These are phyloP conservation scores for Termitomyces sp. DNA, from an alignment of 768 basidiomycete species.

Conservation along the genomic window DNA sequence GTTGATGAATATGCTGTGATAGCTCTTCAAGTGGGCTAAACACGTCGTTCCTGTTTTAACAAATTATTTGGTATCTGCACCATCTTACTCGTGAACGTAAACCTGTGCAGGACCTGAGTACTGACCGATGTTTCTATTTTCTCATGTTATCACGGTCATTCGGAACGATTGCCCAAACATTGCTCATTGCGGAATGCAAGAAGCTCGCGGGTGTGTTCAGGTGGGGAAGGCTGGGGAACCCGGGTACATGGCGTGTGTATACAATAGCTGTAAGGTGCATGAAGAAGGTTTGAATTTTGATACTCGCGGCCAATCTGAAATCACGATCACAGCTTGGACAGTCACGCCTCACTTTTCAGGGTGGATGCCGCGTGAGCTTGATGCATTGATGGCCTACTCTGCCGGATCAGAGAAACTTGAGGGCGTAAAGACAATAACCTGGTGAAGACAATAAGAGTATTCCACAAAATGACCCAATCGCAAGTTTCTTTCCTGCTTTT, in stretches of 20 bases:
- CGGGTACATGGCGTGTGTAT: not conserved
- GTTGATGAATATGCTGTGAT: not conserved
- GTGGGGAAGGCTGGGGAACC: not conserved
- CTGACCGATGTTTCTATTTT: not conserved
- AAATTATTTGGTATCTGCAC: not conserved
- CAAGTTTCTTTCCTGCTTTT: slow-evolving; percentile 10
- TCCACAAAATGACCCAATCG: slow-evolving; percentile 19
- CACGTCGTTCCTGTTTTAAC: too few species aligned
- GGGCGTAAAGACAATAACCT: slow-evolving; percentile 16
- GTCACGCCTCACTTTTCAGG: not conserved
- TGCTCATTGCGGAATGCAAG: not conserved
- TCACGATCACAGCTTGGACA: not conserved
- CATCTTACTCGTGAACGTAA: not conserved
- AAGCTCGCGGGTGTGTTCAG: too few species aligned
- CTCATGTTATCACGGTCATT: not conserved
- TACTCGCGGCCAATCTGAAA: too few species aligned
- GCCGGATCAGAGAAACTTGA: not conserved
- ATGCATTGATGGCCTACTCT: not conserved
- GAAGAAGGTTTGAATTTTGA: not conserved
- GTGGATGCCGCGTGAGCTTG: not conserved
- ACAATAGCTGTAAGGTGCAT: not conserved
- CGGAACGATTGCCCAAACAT: not conserved
- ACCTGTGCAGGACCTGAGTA: not conserved
- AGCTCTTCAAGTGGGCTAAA: not conserved
- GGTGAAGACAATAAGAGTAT: slow-evolving; percentile 26